These are phyloP conservation scores for Trametes cinnabarina DNA, from an alignment of 768 basidiomycete genomes.

Conservation along the genomic window DNA sequence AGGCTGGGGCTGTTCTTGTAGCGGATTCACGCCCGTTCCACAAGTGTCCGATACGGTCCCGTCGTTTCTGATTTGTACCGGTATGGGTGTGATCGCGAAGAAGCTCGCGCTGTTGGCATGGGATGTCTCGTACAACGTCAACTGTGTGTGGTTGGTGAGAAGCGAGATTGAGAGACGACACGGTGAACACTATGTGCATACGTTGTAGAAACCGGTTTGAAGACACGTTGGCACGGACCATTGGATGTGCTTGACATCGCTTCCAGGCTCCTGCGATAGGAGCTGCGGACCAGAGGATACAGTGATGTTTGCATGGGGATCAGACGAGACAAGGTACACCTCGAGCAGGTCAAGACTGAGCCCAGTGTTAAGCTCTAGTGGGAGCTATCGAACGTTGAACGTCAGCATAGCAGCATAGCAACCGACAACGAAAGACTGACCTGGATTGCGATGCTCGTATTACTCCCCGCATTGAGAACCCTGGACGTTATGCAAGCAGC, in stretches of 20 bases:
- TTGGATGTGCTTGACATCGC: constrained; percentile 36
- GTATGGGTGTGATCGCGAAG: constrained; percentile 43
- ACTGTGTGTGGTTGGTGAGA: constrained; percentile 27
- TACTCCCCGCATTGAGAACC: constrained; percentile 26
- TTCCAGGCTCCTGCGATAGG: constrained; percentile 39
- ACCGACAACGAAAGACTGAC: constrained; percentile 18
- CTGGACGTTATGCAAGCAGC: constrained; percentile 7
- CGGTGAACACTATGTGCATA: constrained; percentile 23
- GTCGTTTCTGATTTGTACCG: constrained; percentile 35
- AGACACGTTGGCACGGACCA: constrained; percentile 44
- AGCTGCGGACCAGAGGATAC: constrained; percentile 38
- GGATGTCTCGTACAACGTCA: constrained; percentile 47
- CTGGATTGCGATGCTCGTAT: constrained; percentile 30
- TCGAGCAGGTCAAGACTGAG: constrained; percentile 32
- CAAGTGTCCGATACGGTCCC: constrained; percentile 28
- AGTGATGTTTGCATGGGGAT: constrained; percentile 39
- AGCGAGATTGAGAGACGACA: background rate
- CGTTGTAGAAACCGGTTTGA: constrained; percentile 42
- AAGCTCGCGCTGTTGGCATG: constrained; percentile 32
- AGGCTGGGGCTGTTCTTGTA: constrained; percentile 34
- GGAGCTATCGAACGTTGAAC: background rate
- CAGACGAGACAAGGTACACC: constrained; percentile 43
- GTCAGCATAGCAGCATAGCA: background rate
- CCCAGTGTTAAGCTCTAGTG: background rate
- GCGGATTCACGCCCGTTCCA: constrained; percentile 21